phyloP scores from a whole-genome alignment of 139 green algal genomes.

The Chlamydomonas sp. region DNA sequence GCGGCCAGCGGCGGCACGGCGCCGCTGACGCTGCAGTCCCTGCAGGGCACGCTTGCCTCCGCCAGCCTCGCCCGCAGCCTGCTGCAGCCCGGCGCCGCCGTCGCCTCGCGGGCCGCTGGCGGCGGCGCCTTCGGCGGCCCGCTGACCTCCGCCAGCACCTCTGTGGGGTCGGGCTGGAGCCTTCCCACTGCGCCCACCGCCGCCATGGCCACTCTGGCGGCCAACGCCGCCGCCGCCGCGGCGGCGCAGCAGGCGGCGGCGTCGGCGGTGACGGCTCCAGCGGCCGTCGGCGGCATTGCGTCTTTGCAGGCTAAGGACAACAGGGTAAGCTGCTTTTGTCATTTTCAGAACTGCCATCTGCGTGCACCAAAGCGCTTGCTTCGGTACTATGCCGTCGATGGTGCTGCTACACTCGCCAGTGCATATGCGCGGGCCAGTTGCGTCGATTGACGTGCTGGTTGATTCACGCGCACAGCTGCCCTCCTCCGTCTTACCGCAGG shows the following conservation, averaged over 20 bases:
- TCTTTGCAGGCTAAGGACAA: neutral
- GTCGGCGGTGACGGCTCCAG: neutral
- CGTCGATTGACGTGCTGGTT: no score
- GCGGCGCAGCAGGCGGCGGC: neutral
- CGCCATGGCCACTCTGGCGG: neutral
- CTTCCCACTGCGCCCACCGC: neutral
- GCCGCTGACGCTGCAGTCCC: neutral
- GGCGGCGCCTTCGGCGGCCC: neutral
- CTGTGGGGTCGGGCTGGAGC: slow-evolving; percentile 5
- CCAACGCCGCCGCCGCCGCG: neutral
- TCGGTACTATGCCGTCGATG: no score
- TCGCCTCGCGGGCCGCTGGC: no score
- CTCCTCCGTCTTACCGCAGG: slow-evolving; percentile 20
- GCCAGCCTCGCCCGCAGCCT: slow-evolving; percentile 23
- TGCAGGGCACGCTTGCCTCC: slow-evolving; percentile 34
- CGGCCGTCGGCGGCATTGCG: neutral
- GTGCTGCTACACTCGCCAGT: no score
- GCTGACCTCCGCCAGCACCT: neutral
- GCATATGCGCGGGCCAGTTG: no score
- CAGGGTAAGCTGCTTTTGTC: no score
- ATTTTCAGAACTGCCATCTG: no score
- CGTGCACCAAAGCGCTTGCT: no score
- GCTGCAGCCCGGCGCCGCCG: neutral
- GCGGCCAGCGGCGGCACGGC: neutral
- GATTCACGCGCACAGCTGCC: neutral